Percentiles rank a stretch among this genome's conserved stretches.
These are phyloP conservation scores for Geranium rotundifolium DNA, from an alignment of 345 rosid genomes.

Conservation along the genomic window DNA sequence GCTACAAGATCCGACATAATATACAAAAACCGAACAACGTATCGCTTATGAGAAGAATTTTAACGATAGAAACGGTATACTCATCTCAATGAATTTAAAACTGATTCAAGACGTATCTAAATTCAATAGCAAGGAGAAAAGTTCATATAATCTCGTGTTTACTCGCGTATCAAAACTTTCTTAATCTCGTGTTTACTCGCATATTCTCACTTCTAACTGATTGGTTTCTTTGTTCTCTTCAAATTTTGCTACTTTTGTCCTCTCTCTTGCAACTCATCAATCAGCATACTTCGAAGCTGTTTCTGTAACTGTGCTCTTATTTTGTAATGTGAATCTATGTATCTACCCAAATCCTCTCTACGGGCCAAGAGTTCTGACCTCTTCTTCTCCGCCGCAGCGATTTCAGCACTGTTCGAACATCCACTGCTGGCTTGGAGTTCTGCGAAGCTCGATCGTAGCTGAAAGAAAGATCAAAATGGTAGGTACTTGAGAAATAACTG, in stretches of 20 bases:
- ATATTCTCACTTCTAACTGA: neutral
- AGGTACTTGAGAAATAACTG: neutral
- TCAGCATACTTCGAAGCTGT: constrained; percentile 13
- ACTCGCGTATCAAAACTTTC: too few species aligned
- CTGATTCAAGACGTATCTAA: too few species aligned
- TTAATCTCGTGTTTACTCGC: too few species aligned
- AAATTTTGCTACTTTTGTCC: neutral
- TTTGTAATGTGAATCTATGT: constrained; percentile 19
- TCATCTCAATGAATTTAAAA: too few species aligned
- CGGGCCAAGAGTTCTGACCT: constrained; percentile 20
- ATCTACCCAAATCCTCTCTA: constrained; percentile 19
- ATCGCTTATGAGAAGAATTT: too few species aligned
- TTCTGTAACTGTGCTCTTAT: constrained; percentile 24
- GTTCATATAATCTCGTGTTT: too few species aligned
- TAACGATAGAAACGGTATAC: too few species aligned
- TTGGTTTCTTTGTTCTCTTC: neutral
- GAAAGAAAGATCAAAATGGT: constrained; percentile 8
- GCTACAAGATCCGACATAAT: too few species aligned
- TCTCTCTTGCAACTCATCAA: constrained; percentile 5
- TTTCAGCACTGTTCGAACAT: constrained; percentile 17
- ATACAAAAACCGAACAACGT: too few species aligned
- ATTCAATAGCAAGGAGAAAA: too few species aligned
- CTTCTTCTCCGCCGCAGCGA: constrained; percentile 31
- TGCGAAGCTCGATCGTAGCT: constrained; percentile 20
- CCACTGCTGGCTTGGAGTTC: constrained; percentile 31